Evolutionary conservation across 768 basidiomycete genomes (phyloP), one percentile per base, ranked within the genome.

Genomic region (Ramaria sp.): DNA sequence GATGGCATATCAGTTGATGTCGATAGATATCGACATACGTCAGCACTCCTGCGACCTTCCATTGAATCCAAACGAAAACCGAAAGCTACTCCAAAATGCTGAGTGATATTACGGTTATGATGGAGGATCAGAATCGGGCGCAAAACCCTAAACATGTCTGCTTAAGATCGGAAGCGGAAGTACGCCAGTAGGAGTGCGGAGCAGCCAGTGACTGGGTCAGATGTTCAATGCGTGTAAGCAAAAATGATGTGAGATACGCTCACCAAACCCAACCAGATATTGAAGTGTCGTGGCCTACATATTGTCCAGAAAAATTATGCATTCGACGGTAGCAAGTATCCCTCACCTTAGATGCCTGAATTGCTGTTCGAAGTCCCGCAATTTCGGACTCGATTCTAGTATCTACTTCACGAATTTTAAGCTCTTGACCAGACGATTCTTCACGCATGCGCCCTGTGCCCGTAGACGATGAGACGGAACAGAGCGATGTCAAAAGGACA

Each of bases 401-500:
- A 63, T 98, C 95, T 16, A 97, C 93, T 67, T 99, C 95, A 67
- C 91, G 92, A 64, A 98, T 88, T 79, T 97, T 97, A 50, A 94
- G 72, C 63, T 96, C 93, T 63, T 97, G 90, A 38, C 82, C 81
- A 60, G 82, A 85, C 60, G 82, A 83, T 73, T 98, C 94, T 64
- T 98, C 94, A 50, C 95, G 73, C 74, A 97, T 89, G 44, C 95
- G 77, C 1, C 92, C 92, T 66, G 43, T 28, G 24, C 5, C 13
- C 32, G 3, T 16, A 52, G n/a, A 52, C 50, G n/a, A 22, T 27
- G 13, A 18, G 18, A 52, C 32, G 45, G 48, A 43, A 15, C 38
- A 30, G 43, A 34, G 18, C 39, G 42, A 38, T 48, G 51, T 34
- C 30, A 55, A 48, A 18, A 30, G 24, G 22, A 48, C 39, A 48